Conservation (phyloP, 2,329 filamentous ascomycete species). For the Diaporthe vexans region DNA sequence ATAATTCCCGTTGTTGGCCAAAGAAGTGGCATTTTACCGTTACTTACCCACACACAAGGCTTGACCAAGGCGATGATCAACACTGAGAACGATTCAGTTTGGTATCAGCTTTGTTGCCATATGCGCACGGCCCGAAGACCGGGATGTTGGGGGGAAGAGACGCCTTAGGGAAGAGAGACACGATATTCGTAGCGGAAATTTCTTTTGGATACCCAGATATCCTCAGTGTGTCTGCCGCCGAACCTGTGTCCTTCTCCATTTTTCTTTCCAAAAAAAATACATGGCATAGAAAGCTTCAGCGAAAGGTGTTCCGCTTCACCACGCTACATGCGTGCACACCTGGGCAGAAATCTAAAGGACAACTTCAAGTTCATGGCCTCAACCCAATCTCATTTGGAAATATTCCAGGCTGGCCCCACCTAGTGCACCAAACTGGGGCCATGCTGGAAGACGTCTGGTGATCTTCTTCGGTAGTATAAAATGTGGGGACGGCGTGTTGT, state of each 20-base stretch:
- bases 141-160: background rate
- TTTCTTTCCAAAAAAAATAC: background rate
- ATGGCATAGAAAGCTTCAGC: background rate
- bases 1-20: background rate
- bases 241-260: too few species aligned
- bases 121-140: background rate
- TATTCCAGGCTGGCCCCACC: background rate
- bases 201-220: background rate
- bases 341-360: too few species aligned
- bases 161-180: background rate
- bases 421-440: background rate
- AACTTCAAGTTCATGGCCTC: background rate
- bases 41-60: background rate
- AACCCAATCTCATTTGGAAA: background rate
- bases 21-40: too few species aligned
- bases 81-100: background rate
- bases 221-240: too few species aligned
- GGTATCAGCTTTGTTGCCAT: background rate
- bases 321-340: background rate
- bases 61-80: slow-evolving; percentile 11
- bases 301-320: background rate
- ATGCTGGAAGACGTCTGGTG: background rate
- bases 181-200: background rate
- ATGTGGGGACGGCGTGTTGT: background rate
- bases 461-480: slow-evolving; percentile 5